Evolutionary conservation across 139 green algal species (phyloP), one percentile per base, ranked within the genome.

Genomic region (Tetraselmis striata): DNA sequence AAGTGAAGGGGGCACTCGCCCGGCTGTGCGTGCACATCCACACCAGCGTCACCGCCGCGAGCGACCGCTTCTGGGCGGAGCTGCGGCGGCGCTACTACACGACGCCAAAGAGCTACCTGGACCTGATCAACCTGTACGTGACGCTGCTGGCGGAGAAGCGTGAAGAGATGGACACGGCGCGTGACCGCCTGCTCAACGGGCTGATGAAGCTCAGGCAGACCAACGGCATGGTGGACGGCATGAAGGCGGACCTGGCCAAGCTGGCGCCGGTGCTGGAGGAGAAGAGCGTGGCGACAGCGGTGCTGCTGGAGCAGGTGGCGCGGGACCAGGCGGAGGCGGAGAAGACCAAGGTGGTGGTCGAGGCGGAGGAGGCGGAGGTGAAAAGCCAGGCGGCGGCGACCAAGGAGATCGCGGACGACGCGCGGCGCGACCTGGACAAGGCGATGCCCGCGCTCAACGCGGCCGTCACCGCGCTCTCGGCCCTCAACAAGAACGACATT

Each of bases 121-220:
- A 86, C 29, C 77, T 86, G 45, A 83, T 86, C 77, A 80, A 75
- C 77, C 30, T 83, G n/a, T 86, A 80, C 82, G 58, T 91, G 28
- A 81, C 87, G 81, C 86, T 96, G 45, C 87, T 94, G 32, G 32
- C 82, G 27, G 59, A 83, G 29, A 28, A 75, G 2, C 77, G 83
- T 1, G 77, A 83, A 18, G 29, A 28, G 2, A 82, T 86, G 77
- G 74, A 77, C 5, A 75, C 78, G 0, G 87, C 90, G 22, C 83
- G 86, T 28, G 92, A 96, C 82, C 85, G 93, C 24, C 81, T 98
- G 77, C 82, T 92, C 25, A 94, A 94, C 79, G 94, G 94, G 11
- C 87, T 98, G 24, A 85, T 89, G 81, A 97, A 97, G 89, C 90
- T 98, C 31, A 85, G 88, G 28, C 89, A 96, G 45, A 97, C 93